These are phyloP conservation scores for Dactylorhiza incarnata DNA, from an alignment of 106 monocot genomes.

Conservation along the genomic window DNA sequence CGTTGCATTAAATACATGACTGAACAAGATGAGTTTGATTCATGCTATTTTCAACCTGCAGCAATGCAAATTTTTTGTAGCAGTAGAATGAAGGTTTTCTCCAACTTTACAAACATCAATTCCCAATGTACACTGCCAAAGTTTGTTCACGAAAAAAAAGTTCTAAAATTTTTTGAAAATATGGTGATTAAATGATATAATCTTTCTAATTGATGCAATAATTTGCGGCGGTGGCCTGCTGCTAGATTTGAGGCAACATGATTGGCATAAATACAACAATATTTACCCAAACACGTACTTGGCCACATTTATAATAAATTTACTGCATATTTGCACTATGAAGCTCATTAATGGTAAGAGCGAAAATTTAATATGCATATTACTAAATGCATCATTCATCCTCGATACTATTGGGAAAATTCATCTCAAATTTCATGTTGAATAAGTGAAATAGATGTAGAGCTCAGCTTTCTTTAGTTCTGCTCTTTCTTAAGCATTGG, in stretches of 20 bases:
- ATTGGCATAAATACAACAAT: slow-evolving; percentile 96
- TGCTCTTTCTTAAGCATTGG: background rate
- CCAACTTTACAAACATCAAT: background rate
- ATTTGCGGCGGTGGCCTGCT: slow-evolving; percentile 86
- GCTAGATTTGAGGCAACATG: slow-evolving; percentile 82
- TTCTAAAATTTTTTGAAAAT: no score
- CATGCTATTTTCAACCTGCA: background rate
- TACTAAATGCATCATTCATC: background rate
- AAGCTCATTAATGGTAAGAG: background rate
- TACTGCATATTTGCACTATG: background rate
- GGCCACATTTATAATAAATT: background rate
- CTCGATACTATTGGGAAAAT: background rate
- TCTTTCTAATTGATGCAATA: background rate
- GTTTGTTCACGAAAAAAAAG: background rate
- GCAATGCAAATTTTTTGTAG: background rate
- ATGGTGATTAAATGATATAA: background rate
- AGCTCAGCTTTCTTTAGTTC: no score
- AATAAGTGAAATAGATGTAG: background rate
- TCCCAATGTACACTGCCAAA: background rate
- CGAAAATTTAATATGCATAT: background rate
- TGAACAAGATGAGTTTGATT: background rate
- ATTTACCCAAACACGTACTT: slow-evolving; percentile 83
- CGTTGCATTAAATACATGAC: background rate
- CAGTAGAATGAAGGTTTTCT: background rate
- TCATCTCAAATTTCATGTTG: background rate